A percentile compares a stretch with the other conserved stretches of the same genome.
These are phyloP conservation scores for Penicillium samsonianum DNA, from an alignment of 495 filamentous ascomycete genomes.

Conservation along the genomic window DNA sequence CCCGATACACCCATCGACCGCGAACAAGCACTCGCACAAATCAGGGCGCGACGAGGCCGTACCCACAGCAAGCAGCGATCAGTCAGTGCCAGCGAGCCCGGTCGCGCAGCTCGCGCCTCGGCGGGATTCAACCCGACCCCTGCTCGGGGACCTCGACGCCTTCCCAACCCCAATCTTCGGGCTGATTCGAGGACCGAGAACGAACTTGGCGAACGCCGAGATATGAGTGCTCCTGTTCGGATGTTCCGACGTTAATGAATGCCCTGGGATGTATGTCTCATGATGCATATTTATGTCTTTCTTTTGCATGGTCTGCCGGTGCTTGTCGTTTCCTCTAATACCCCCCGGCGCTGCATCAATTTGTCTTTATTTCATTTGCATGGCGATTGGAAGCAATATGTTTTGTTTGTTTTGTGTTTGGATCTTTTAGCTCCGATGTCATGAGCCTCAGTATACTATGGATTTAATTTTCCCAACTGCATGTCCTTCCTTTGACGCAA, in stretches of 20 bases:
- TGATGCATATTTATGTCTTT: slow-evolving; percentile 21
- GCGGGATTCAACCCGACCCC: slow-evolving; percentile 30
- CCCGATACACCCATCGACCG: slow-evolving; percentile 49
- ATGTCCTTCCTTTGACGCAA: background rate
- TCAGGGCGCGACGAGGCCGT: slow-evolving; percentile 48
- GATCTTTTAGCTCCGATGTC: slow-evolving; percentile 10
- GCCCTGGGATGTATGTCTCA: slow-evolving; percentile 7
- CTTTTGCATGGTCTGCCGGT: slow-evolving; percentile 20
- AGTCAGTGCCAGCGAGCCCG: slow-evolving; percentile 41
- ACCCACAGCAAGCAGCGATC: slow-evolving; percentile 50
- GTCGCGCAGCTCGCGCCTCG: slow-evolving; percentile 30
- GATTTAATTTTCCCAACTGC: slow-evolving; percentile 1
- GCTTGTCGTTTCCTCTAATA: slow-evolving; percentile 25
- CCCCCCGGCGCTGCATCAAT: slow-evolving; percentile 33
- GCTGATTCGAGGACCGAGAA: slow-evolving; percentile 32
- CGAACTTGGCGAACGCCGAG: slow-evolving; percentile 37
- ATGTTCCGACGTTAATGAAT: slow-evolving; percentile 38
- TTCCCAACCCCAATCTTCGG: slow-evolving; percentile 44
- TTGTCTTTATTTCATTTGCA: slow-evolving; percentile 22
- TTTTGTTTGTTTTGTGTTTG: slow-evolving; percentile 10
- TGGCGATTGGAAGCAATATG: slow-evolving; percentile 14
- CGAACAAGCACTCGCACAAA: slow-evolving; percentile 54
- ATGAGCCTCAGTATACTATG: slow-evolving; percentile 10
- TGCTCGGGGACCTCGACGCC: slow-evolving; percentile 33
- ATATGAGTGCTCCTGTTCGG: slow-evolving; percentile 44